phyloP scores from a whole-genome alignment of 805 yeast genomes.

The Candida awuae region DNA sequence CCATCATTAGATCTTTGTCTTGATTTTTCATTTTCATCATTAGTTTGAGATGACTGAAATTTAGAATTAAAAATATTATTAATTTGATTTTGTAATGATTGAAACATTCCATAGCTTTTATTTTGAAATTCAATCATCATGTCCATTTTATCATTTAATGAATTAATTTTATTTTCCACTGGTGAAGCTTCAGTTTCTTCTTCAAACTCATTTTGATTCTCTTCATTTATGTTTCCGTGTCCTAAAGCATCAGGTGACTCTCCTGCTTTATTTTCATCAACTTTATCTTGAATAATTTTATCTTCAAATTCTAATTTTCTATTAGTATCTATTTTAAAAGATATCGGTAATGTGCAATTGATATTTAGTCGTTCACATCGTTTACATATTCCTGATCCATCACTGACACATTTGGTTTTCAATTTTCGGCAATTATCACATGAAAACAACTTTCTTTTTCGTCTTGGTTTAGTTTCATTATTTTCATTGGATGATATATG shows the following conservation, averaged over 20 bases:
- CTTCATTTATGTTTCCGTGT: too few species aligned
- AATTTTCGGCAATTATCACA: slow-evolving; percentile 47
- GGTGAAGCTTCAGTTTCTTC: not conserved
- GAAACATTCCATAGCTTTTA: too few species aligned
- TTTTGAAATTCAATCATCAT: not conserved
- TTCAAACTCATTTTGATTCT: not conserved
- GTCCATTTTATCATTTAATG: not conserved
- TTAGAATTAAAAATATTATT: too few species aligned
- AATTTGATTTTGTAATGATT: not conserved
- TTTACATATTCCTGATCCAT: slow-evolving; percentile 39
- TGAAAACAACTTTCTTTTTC: slow-evolving; percentile 28
- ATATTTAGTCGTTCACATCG: slow-evolving; percentile 42
- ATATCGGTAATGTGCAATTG: slow-evolving; percentile 38
- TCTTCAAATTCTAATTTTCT: too few species aligned
- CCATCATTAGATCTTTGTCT: slow-evolving; percentile 3
- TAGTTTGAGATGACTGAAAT: not conserved
- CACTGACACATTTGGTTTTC: slow-evolving; percentile 52
- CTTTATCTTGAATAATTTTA: too few species aligned
- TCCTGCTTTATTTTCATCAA: too few species aligned
- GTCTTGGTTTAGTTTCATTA: slow-evolving; percentile 8
- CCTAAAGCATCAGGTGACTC: too few species aligned
- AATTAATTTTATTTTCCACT: not conserved
- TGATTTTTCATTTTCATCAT: not conserved
- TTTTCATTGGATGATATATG: too few species aligned
- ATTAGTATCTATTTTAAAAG: too few species aligned